Conservation (phyloP, 106 monocot genomes). For the Hemerocallis citrina region DNA sequence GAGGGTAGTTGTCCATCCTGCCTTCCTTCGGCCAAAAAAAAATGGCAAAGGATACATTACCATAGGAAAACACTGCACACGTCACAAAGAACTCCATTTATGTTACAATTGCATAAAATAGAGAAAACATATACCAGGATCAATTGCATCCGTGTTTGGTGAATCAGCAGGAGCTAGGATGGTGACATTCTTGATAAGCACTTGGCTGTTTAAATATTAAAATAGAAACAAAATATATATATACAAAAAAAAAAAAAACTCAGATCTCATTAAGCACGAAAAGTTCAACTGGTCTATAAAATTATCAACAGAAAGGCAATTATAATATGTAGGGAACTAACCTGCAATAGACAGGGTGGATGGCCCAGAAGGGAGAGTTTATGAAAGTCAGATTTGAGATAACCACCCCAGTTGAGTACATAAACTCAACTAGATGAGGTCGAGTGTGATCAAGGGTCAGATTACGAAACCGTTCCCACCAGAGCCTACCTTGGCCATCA, state of each 20-base stretch:
- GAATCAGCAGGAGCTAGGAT: conserved; percentile 75
- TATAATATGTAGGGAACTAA: conserved; percentile 18
- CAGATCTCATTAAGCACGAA: too few relatives aligned
- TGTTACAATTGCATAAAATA: too few relatives aligned
- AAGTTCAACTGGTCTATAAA: too few relatives aligned
- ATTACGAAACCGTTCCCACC: conserved; percentile 76
- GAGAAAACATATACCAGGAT: too few relatives aligned
- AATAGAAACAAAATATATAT: neutral
- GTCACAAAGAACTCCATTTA: too few relatives aligned
- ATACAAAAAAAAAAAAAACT: neutral
- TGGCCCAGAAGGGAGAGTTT: conserved; percentile 86
- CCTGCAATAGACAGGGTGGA: conserved; percentile 99
- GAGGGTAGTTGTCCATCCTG: too few relatives aligned
- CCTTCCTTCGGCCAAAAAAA: too few relatives aligned
- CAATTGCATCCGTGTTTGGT: conserved; percentile 89
- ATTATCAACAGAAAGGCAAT: conserved; percentile 9
- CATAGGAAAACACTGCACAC: too few relatives aligned
- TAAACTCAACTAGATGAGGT: conserved; percentile 79
- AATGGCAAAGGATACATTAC: too few relatives aligned
- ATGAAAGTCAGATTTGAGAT: conserved; percentile 83
- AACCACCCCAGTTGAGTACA: conserved; percentile 66
- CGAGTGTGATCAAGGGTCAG: conserved; percentile 59
- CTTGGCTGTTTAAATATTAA: conserved; percentile 54
- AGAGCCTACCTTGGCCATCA: conserved; percentile 73
- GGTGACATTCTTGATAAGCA: conserved; percentile 65